phyloP scores from a whole-genome alignment of 805 yeast genomes.

The Candida argentea region DNA sequence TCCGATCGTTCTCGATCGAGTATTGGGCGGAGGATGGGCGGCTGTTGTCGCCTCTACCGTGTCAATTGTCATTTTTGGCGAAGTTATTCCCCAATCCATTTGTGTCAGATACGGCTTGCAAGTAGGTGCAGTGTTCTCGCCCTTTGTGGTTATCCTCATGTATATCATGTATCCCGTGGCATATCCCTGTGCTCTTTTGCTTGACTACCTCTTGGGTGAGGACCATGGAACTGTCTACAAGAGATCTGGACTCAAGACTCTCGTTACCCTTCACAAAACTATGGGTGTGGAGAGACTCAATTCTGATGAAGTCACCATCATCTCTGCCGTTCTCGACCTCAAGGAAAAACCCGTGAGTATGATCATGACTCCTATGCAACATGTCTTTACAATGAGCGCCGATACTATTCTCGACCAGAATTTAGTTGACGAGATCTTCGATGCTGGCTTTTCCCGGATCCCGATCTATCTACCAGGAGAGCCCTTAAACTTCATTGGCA shows the following conservation, averaged over 20 bases:
- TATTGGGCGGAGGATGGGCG: constrained; percentile 95
- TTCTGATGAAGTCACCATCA: constrained; percentile 93
- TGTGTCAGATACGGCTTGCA: constrained; percentile 90
- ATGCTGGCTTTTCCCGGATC: constrained; percentile 90
- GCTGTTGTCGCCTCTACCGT: constrained; percentile 93
- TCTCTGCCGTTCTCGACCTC: constrained; percentile 84
- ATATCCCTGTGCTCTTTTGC: constrained; percentile 73
- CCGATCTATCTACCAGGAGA: constrained; percentile 89
- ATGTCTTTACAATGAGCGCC: constrained; percentile 81
- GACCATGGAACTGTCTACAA: constrained; percentile 94
- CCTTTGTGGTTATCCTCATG: constrained; percentile 79
- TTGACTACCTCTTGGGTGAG: constrained; percentile 82
- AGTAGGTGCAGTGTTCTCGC: constrained; percentile 84
- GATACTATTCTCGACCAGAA: constrained; percentile 74
- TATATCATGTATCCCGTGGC: constrained; percentile 87
- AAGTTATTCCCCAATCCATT: constrained; percentile 88
- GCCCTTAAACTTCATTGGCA: constrained; percentile 86
- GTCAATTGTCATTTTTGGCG: constrained; percentile 89
- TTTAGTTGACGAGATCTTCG: constrained; percentile 80
- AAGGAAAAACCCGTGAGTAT: constrained; percentile 81
- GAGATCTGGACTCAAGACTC: constrained; percentile 84
- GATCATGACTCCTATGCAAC: constrained; percentile 90
- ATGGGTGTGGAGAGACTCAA: constrained; percentile 93
- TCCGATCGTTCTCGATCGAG: constrained; percentile 87
- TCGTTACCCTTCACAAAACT: constrained; percentile 85